A percentile compares a stretch with the other conserved stretches of the same genome.
Conservation (phyloP, 1,284 basidiomycete genomes). For the Tilletia walkeri region DNA sequence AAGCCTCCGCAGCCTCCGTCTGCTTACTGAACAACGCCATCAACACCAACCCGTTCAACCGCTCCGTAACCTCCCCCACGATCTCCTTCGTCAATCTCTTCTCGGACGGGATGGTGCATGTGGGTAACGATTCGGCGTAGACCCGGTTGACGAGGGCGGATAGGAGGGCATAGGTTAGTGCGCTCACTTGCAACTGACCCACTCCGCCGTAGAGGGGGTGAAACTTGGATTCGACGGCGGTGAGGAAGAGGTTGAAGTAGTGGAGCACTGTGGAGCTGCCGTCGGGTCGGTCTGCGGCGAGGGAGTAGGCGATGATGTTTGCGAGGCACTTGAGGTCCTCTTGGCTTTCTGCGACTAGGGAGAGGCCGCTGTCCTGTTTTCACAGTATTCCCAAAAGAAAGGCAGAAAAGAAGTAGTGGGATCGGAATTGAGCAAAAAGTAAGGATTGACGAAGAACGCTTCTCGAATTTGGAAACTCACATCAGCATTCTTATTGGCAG, state of each 20-base stretch:
- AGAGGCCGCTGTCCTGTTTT: slow-evolving; percentile 63
- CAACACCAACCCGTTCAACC: slow-evolving; percentile 58
- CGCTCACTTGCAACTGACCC: slow-evolving; percentile 66
- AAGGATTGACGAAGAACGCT: slow-evolving; percentile 60
- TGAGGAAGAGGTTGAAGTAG: slow-evolving; percentile 81
- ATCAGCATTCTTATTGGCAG: slow-evolving; percentile 44
- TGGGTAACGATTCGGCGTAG: slow-evolving; percentile 71
- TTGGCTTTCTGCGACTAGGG: slow-evolving; percentile 73
- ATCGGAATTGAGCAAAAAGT: too few species aligned
- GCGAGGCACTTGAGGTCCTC: slow-evolving; percentile 75
- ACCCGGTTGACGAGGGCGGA: slow-evolving; percentile 67
- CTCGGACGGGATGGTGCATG: slow-evolving; percentile 75
- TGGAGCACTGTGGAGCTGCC: slow-evolving; percentile 87
- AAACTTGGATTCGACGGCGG: slow-evolving; percentile 88
- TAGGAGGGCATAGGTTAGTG: slow-evolving; percentile 77
- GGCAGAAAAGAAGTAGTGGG: too few species aligned
- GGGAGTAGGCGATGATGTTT: slow-evolving; percentile 84
- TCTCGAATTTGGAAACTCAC: slow-evolving; percentile 41
- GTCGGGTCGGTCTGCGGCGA: slow-evolving; percentile 74
- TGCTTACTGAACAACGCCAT: slow-evolving; percentile 76
- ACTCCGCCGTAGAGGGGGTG: slow-evolving; percentile 65
- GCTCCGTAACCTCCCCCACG: slow-evolving; percentile 64
- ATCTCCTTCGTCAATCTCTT: slow-evolving; percentile 63
- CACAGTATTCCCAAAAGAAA: too few species aligned
- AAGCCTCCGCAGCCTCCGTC: slow-evolving; percentile 60